Base-by-base conservation (phyloP, 2,329 filamentous ascomycete genomes). In the Fusarium sulawesiense region DNA sequence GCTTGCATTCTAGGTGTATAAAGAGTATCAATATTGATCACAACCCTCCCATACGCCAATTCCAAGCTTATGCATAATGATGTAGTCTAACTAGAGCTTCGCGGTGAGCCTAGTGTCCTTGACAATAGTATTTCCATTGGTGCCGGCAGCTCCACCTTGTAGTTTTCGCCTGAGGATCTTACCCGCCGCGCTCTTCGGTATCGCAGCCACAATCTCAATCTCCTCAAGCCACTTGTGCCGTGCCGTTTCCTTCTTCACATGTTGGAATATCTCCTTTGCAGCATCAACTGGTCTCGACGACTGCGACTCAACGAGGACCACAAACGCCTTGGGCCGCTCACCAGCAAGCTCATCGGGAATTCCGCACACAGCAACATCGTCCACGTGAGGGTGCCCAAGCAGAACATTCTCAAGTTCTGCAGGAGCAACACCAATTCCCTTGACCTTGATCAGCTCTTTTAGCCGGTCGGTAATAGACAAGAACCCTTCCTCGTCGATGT, bases 361-460 rank as follows among this genome's bases (percentile, higher is more conserved):
- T 5, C 62, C 42, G 0, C 32, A 27, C 1, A 66, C 42, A 11
- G 60, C 60, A 6, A 40, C 40, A 7, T 66, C 62, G 0, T 44
- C 13, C 7, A 66, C 47, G 2, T 18, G 2, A 6, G 60, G 34
- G 10, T 66, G 60, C 6, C 60, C 41, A 0, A 48, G 46, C 0
- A 66, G 47, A 16, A 64, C 11, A 0, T 20, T 25, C n/a, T 65
- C 62, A 0, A 66, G 60, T 18, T 66, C 62, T 12, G 62, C 62
- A 0, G 60, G 62, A 1, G 62, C 62, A 9, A 66, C 60, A 1
- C 29, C 44, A 4, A 42, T n/a, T 5, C 60, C 60, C 11, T 55
- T 66, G 9, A 66, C 62, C 6, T 66, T 66, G 10, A 66, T 66
- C n/a, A 66, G 45, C 21, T 66, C 62, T 6, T 66, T 66, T 4